phyloP scores from a whole-genome alignment of 2,329 filamentous ascomycete genomes.

The Lomentospora prolificans region DNA sequence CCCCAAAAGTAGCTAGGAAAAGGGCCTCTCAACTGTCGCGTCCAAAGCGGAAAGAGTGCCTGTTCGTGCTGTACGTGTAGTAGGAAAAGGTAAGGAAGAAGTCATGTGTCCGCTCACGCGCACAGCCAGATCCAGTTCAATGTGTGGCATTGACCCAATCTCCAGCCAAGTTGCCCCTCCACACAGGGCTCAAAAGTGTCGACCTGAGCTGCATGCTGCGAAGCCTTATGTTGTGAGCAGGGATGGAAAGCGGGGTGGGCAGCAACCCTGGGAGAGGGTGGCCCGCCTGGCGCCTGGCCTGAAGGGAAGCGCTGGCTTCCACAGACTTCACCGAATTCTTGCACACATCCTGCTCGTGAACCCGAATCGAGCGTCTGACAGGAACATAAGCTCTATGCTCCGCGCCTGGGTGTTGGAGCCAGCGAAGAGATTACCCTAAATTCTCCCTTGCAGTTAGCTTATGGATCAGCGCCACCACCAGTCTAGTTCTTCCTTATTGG shows the following conservation, averaged over 20 bases:
- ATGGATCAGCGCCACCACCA: neutral
- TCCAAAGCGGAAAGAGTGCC: neutral
- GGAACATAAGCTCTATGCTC: neutral
- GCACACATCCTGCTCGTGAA: neutral
- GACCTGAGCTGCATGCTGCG: slow-evolving; percentile 3
- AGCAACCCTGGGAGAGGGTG: neutral
- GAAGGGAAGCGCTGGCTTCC: neutral
- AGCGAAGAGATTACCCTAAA: neutral
- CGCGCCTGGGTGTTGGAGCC: neutral
- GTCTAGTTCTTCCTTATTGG: neutral
- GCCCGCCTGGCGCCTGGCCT: too few species aligned
- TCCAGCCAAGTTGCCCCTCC: slow-evolving; percentile 4
- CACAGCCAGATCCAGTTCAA: neutral
- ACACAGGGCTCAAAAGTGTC: neutral
- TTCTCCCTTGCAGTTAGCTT: neutral
- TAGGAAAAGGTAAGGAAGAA: neutral
- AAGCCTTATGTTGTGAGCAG: neutral
- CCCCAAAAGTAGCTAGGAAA: neutral
- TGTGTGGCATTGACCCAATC: slow-evolving; percentile 3
- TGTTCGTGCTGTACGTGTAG: neutral
- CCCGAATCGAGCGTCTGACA: neutral
- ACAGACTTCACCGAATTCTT: slow-evolving; percentile 5
- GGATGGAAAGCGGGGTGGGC: neutral
- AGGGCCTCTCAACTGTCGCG: neutral
- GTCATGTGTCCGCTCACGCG: slow-evolving; percentile 8